Conservation (phyloP, 768 basidiomycete species). For the Suillus brevipes region DNA sequence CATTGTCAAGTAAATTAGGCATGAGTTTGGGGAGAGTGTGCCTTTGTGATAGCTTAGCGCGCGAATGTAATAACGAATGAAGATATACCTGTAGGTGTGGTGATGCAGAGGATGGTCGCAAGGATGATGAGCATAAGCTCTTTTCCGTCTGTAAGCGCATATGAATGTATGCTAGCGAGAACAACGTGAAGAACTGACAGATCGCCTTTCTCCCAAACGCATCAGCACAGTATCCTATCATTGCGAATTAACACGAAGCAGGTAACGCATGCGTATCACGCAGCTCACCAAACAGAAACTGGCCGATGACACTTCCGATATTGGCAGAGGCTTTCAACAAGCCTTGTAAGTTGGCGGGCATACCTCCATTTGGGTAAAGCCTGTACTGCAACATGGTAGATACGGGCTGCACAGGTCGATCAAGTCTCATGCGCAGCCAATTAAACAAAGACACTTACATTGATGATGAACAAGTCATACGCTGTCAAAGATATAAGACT, state of each 20-base stretch:
- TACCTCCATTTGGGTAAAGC: conserved; percentile 50
- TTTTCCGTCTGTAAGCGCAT: conserved; percentile 54
- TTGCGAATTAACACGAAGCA: not conserved
- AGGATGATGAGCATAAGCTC: conserved; percentile 81
- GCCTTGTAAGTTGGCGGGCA: conserved; percentile 59
- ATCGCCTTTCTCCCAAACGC: conserved; percentile 68
- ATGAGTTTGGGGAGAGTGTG: conserved; percentile 47
- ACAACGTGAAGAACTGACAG: conserved; percentile 37
- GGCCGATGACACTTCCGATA: conserved; percentile 72
- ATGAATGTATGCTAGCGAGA: conserved; percentile 7
- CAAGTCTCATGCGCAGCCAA: not conserved
- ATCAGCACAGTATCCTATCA: conserved; percentile 61
- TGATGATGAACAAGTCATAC: conserved; percentile 73
- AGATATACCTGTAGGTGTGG: conserved; percentile 55
- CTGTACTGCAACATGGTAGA: conserved; percentile 68
- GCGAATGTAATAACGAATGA: not conserved
- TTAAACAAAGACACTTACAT: conserved; percentile 38
- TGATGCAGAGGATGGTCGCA: conserved; percentile 69
- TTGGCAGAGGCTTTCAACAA: conserved; percentile 68
- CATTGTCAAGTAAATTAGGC: conserved; percentile 61
- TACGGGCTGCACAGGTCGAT: conserved; percentile 47
- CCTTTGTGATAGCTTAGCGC: conserved; percentile 28
- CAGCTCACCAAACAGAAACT: conserved; percentile 56
- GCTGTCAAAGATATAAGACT: conserved; percentile 36
- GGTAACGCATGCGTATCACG: not conserved